These are phyloP conservation scores for Trametes hirsuta DNA, from an alignment of 1,284 basidiomycete species.

Conservation along the genomic window DNA sequence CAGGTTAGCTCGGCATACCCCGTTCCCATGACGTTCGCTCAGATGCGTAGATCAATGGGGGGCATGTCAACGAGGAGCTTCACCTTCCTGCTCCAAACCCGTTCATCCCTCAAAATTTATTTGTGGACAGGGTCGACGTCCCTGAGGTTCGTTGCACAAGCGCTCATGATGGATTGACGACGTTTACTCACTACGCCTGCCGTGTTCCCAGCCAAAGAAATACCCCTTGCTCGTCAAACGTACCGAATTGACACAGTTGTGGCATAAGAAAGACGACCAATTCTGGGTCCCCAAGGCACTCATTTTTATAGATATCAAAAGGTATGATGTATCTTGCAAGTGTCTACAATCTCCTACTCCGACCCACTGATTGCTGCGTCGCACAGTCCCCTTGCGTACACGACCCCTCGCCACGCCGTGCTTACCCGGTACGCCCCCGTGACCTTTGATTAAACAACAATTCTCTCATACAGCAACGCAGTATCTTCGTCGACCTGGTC, in stretches of 20 bases:
- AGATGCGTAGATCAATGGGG: constrained; percentile 37
- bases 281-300: constrained; percentile 37
- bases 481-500: constrained; percentile 35
- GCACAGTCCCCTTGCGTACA: constrained; percentile 30
- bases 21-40: not conserved
- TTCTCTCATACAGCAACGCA: constrained; percentile 44
- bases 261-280: constrained; percentile 38
- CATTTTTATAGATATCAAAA: constrained; percentile 29
- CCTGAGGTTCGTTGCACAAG: constrained; percentile 25
- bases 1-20: constrained; percentile 35
- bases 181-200: not conserved
- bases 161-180: too few relatives aligned
- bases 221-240: constrained; percentile 26
- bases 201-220: constrained; percentile 23
- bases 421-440: constrained; percentile 27
- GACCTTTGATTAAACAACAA: constrained; percentile 27
- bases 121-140: constrained; percentile 55
- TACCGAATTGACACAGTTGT: constrained; percentile 24
- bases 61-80: constrained; percentile 25
- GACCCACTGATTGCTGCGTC: too few relatives aligned
- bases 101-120: constrained; percentile 59
- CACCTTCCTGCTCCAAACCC: constrained; percentile 44
- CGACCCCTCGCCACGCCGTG: constrained; percentile 32
- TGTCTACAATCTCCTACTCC: too few relatives aligned
- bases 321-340: constrained; percentile 12